Percentiles rank a stretch among this genome's conserved stretches.
phyloP scores from a whole-genome alignment of 2,329 filamentous ascomycete species.

The Monilinia polystroma region DNA sequence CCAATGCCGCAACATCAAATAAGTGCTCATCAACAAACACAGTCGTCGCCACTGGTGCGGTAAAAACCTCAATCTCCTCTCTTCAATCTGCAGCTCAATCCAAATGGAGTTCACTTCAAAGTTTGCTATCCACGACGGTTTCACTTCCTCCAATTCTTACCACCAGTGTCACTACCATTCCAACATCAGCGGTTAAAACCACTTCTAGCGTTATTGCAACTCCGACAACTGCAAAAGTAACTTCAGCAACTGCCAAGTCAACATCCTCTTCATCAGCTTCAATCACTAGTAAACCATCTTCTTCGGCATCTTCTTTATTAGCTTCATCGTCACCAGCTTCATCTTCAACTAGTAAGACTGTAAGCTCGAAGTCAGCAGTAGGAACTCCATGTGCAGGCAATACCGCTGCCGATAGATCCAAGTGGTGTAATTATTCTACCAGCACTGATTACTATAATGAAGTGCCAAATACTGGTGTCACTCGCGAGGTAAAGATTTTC shows the following conservation, averaged over 20 bases:
- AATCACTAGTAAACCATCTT: neutral
- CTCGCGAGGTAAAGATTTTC: slow-evolving; percentile 40
- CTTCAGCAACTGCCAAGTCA: neutral
- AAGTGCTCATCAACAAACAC: slow-evolving; percentile 8
- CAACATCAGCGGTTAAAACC: neutral
- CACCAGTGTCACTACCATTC: neutral
- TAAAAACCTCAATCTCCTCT: slow-evolving; percentile 3
- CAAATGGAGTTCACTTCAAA: slow-evolving; percentile 19
- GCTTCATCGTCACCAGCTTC: neutral
- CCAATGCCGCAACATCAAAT: neutral
- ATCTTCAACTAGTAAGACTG: slow-evolving; percentile 6
- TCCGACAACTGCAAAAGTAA: neutral
- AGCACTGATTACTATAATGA: slow-evolving; percentile 43
- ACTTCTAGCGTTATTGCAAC: neutral
- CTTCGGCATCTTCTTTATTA: neutral
- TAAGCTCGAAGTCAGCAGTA: neutral
- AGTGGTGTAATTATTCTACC: slow-evolving; percentile 50
- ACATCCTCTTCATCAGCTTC: neutral
- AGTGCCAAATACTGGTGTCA: slow-evolving; percentile 46
- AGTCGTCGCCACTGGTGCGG: neutral
- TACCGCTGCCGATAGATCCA: slow-evolving; percentile 26
- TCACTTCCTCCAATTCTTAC: slow-evolving; percentile 15
- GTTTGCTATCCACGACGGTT: slow-evolving; percentile 2
- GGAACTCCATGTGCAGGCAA: slow-evolving; percentile 20
- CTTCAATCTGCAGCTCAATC: slow-evolving; percentile 13